A percentile compares a stretch with the other conserved stretches of the same genome.
phyloP scores from a whole-genome alignment of 1,284 basidiomycete species.

The Moesziomyces antarcticus region DNA sequence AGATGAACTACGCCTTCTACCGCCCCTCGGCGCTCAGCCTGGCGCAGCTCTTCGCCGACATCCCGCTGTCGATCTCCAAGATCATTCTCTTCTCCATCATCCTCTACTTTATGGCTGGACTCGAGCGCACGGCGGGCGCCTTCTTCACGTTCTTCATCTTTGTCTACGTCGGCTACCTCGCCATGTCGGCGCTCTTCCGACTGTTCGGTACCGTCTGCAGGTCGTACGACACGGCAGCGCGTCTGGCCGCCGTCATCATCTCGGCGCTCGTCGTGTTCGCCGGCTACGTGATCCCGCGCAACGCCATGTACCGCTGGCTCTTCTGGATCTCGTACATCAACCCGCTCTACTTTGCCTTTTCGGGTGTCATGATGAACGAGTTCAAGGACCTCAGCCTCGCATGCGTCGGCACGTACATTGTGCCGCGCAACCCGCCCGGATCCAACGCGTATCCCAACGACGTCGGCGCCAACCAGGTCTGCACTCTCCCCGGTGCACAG shows the following conservation, averaged over 20 bases:
- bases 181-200: conserved; percentile 68
- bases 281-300: conserved; percentile 78
- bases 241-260: conserved; percentile 73
- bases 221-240: conserved; percentile 46
- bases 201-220: conserved; percentile 74
- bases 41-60: conserved; percentile 78
- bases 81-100: conserved; percentile 73
- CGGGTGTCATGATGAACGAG: conserved; percentile 73
- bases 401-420: conserved; percentile 50
- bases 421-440: conserved; percentile 44
- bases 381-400: conserved; percentile 60
- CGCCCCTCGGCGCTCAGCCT: conserved; percentile 70
- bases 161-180: conserved; percentile 58
- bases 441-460: conserved; percentile 28
- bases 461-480: conserved; percentile 48
- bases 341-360: conserved; percentile 73
- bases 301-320: conserved; percentile 67
- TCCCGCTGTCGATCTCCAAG: conserved; percentile 75
- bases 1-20: conserved; percentile 70
- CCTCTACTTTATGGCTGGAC: conserved; percentile 76
- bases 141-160: conserved; percentile 65
- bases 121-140: conserved; percentile 70
- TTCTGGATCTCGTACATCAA: conserved; percentile 66
- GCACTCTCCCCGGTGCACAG: conserved; percentile 34
- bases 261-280: conserved; percentile 75